These are phyloP conservation scores for Cryptosporidium ryanae DNA, from an alignment of 169 alveolate genomes.

Conservation along the genomic window DNA sequence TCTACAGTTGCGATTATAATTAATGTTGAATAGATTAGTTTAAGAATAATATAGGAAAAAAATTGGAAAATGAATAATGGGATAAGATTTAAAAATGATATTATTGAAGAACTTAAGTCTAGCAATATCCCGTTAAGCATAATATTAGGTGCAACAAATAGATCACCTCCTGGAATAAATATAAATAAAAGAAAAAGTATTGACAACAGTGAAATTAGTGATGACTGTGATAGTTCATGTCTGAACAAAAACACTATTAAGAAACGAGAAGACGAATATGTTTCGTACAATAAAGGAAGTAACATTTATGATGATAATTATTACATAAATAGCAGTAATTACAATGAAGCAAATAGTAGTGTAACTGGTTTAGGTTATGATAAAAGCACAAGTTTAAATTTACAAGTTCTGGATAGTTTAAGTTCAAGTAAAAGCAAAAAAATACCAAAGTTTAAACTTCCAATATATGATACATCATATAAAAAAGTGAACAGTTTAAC, in stretches of 20 bases:
- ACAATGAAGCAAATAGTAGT: not conserved
- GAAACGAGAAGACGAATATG: not conserved
- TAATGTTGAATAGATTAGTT: too few relatives aligned
- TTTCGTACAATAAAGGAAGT: not conserved
- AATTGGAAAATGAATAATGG: too few relatives aligned
- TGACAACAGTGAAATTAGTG: too few relatives aligned
- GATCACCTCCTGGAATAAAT: conserved; percentile 68
- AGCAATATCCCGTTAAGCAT: conserved; percentile 14
- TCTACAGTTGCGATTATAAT: too few relatives aligned
- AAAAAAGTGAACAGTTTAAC: not conserved
- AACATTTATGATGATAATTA: not conserved
- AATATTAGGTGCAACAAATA: conserved; percentile 44
- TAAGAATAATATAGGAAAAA: too few relatives aligned
- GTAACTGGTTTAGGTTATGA: not conserved
- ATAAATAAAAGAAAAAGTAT: not conserved
- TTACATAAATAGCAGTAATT: not conserved
- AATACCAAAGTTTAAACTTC: conserved; percentile 33
- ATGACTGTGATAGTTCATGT: too few relatives aligned
- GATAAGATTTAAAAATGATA: conserved; percentile 2
- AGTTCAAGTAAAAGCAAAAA: not conserved
- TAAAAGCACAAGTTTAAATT: not conserved
- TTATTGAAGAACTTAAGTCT: conserved; percentile 15
- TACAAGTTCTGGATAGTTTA: not conserved
- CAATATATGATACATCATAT: conserved; percentile 1
- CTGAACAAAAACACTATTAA: not conserved